These are phyloP conservation scores for Endothia cerciana DNA, from an alignment of 2,329 filamentous ascomycete genomes.

Conservation along the genomic window DNA sequence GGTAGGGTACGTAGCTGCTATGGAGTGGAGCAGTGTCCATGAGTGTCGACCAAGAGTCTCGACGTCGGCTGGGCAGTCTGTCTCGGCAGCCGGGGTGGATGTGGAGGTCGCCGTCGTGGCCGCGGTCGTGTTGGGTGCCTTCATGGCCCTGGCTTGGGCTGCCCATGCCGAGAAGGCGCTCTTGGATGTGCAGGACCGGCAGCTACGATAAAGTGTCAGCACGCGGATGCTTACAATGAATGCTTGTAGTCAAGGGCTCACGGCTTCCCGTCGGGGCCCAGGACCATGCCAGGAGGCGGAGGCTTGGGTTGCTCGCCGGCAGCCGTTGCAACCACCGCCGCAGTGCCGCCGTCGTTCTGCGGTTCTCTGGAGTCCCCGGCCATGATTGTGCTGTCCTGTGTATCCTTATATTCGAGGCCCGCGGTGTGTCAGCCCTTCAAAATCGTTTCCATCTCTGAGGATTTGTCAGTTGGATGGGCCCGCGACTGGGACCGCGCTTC, in stretches of 20 bases:
- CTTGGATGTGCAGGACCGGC: conserved; percentile 72
- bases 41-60: conserved; percentile 83
- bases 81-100: conserved; percentile 40
- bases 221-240: neutral
- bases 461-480: conserved; percentile 15
- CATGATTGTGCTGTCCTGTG: conserved; percentile 36
- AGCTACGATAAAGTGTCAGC: conserved; percentile 53
- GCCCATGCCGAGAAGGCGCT: conserved; percentile 64
- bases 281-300: conserved; percentile 71
- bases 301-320: conserved; percentile 49
- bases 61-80: conserved; percentile 88
- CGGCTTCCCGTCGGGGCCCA: conserved; percentile 85
- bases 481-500: conserved; percentile 9
- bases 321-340: conserved; percentile 31
- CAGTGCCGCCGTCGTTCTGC: conserved; percentile 32
- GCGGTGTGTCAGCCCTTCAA: conserved; percentile 12
- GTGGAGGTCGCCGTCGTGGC: conserved; percentile 38
- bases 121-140: conserved; percentile 40
- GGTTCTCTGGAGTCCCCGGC: conserved; percentile 42
- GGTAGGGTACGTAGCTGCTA: conserved; percentile 84
- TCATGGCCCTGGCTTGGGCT: conserved; percentile 53
- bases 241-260: conserved; percentile 49
- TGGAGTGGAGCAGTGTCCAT: conserved; percentile 92
- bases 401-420: neutral
- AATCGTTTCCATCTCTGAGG: conserved; percentile 6